Evolutionary conservation across 768 basidiomycete species (phyloP), one percentile per base, ranked within the genome.

Genomic region (Amanita phalloides): DNA sequence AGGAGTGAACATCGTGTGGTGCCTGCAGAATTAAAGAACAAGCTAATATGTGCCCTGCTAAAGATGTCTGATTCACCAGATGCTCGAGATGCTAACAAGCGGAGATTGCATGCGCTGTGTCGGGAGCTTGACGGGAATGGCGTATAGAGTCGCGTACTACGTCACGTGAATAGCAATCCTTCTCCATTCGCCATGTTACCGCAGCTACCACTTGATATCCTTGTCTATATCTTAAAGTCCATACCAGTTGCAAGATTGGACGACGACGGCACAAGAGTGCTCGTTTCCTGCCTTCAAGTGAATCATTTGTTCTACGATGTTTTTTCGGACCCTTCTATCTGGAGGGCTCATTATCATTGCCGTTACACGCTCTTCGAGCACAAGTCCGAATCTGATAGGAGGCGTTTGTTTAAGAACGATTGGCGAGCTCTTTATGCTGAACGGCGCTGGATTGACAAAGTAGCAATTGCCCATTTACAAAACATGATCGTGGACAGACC

Each of bases 31-130:
- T 60, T 90, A 43, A 77, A 74, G 55, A 75, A 72, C 53, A 73
- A 70, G 44, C 56, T 95, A 7, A 66, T 91, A 53, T 70, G 74
- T 57, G 70, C 66, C 38, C 57, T 95, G 41, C 94, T 95, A 60
- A 76, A 83, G 14, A 67, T 81, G 30, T 91, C 92, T 32, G 83
- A 88, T 58, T 71, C 77, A 35, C 71, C 79, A 54, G 79, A 84
- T n/a, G 83, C 87, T 37, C 76, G 79, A 60, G 88, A 90, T 57
- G 69, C 81, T 5, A 92, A 86, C 64, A 76, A 93, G 58, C 72
- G 88, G 65, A 90, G 79, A 70, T 75, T 97, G 68, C 95, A 93
- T 62, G 74, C 74, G 4, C 65, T 92, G 25, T 95, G 89, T 80
- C 86, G 83, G 65, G 78, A 76, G 33, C 4, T 33, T 33, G 33